Evolutionary conservation across 2,329 filamentous ascomycete species (phyloP).

Genomic region (Akanthomyces muscarius): DNA sequence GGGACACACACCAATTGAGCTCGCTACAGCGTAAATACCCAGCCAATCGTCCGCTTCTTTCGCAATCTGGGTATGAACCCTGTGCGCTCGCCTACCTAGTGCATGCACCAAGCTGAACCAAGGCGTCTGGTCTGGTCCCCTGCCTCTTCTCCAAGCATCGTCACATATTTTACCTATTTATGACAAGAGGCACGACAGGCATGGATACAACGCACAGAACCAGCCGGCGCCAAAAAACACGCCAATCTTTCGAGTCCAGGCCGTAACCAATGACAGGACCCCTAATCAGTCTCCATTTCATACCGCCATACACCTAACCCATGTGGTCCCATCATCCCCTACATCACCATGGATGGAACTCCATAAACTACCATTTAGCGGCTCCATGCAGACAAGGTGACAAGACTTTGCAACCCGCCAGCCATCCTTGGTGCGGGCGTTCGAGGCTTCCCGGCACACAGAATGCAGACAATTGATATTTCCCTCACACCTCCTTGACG

Average conservation of each 20-base stretch:
- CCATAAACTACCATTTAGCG: constrained; percentile 3
- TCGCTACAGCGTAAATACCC: not conserved
- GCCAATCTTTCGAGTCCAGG: not conserved
- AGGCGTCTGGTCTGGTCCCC: not conserved
- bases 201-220: no score
- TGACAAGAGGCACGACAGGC: not conserved
- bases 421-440: not conserved
- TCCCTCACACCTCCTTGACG: constrained; percentile 6
- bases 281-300: constrained; percentile 3
- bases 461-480: not conserved
- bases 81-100: not conserved
- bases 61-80: not conserved
- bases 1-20: not conserved
- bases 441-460: no score
- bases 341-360: not conserved
- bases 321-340: not conserved
- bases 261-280: constrained; percentile 1
- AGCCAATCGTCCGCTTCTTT: not conserved
- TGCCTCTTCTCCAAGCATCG: not conserved
- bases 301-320: not conserved
- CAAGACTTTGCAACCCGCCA: not conserved
- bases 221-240: not conserved
- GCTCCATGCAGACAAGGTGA: not conserved
- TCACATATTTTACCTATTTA: not conserved
- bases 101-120: not conserved